Base-by-base conservation (phyloP, 2,329 filamentous ascomycete genomes). In the Neofusicoccum kwambonambiense region DNA sequence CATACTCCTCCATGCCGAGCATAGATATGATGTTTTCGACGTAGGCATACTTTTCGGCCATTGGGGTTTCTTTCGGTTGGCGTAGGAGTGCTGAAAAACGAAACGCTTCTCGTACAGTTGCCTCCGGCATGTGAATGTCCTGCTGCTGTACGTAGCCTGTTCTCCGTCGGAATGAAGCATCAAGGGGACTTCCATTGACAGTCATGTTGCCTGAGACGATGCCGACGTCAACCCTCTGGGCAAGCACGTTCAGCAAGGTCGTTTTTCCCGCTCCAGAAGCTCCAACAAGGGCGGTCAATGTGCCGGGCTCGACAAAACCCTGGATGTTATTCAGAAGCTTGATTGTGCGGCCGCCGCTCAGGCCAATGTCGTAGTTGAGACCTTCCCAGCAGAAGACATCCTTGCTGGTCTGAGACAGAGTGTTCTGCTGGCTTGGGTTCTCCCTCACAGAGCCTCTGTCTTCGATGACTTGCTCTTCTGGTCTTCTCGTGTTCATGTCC, bases 341-440 rank as follows among this genome's bases (percentile, higher is more conserved):
- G 64, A 82, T 74, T n/a, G 83, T 77, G 0, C 78, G 75, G 41
- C 80, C 82, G 19, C 80, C 81, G 70, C 84, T 83, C 68, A 83
- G 80, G 22, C 78, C 76, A 51, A 85, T 82, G 67, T 84, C 81
- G 64, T 84, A 84, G 35, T 73, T 76, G 4, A 85, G 80, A 68
- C 84, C 75, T 27, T 76, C 72, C 83, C 83, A 86, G 3, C 92
- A 90, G 82, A 96, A 96, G 67, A 93, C 87, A 22, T 77, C 78
- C 44, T 22, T 22, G 22, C 22, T 22, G 22, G 22, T 22, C 22
- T 22, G 22, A 22, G 22, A 22, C 22, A 22, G 22, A 22, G 3
- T 22, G 22, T 22, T 22, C 37, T 37, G 7, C 22, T 3, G 22
- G 22, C 22, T 22, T 22, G 22, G 22, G 22, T 22, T 22, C 22